Percentiles rank a stretch among this genome's conserved stretches.
phyloP scores from a whole-genome alignment of 805 yeast genomes.

The Cyberlindnera americana region DNA sequence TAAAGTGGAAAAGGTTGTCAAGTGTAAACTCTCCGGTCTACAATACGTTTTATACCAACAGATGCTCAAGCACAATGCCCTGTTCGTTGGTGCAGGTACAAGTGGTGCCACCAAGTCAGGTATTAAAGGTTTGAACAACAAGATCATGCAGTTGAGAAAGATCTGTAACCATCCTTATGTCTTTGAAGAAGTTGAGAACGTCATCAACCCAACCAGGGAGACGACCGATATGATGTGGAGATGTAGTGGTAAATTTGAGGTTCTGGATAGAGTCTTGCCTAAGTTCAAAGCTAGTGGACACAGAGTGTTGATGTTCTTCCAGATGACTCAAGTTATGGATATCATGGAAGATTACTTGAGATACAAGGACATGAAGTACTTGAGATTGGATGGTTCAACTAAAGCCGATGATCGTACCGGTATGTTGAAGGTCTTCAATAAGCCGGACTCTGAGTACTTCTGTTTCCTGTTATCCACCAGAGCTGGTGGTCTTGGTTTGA shows the following conservation, averaged over 20 bases:
- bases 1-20: slow-evolving; percentile 77
- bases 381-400: slow-evolving; percentile 79
- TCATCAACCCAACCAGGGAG: slow-evolving; percentile 57
- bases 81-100: slow-evolving; percentile 65
- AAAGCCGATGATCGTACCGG: slow-evolving; percentile 80
- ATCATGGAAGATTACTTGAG: slow-evolving; percentile 83
- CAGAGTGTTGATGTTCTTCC: slow-evolving; percentile 77
- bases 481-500: slow-evolving; percentile 87
- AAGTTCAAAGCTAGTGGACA: slow-evolving; percentile 73
- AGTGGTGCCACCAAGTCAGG: slow-evolving; percentile 49
- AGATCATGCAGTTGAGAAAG: slow-evolving; percentile 81
- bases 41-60: slow-evolving; percentile 71
- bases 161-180: slow-evolving; percentile 88
- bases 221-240: slow-evolving; percentile 73
- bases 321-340: slow-evolving; percentile 88
- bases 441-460: slow-evolving; percentile 71
- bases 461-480: slow-evolving; percentile 77
- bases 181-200: slow-evolving; percentile 75
- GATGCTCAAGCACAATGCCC: slow-evolving; percentile 66
- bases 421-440: slow-evolving; percentile 70
- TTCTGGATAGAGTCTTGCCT: slow-evolving; percentile 70
- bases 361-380: slow-evolving; percentile 59
- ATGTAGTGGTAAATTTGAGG: slow-evolving; percentile 75
- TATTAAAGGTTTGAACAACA: slow-evolving; percentile 73
- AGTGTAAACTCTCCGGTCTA: slow-evolving; percentile 71